A percentile compares a stretch with the other conserved stretches of the same genome.
Evolutionary conservation across 108 stramenopile genomes (phyloP).

Genomic region (Aurantiochytrium sp.): DNA sequence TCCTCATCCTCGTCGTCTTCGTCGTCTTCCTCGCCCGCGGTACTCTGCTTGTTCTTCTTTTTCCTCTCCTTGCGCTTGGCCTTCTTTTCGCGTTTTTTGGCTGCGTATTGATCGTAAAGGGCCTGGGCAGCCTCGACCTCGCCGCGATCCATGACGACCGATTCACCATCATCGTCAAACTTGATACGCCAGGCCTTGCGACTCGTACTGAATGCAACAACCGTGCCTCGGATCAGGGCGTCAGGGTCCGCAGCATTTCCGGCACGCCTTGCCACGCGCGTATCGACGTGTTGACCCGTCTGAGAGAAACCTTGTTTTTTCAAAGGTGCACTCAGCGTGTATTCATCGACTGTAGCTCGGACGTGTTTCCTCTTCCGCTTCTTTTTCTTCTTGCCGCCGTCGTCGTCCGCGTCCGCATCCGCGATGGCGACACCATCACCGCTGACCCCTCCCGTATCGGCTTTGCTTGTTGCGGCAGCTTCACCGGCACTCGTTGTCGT

Average conservation of each 20-base stretch:
- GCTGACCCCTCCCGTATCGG: no score
- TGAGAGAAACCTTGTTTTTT: not conserved
- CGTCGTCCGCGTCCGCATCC: not conserved
- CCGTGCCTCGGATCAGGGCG: not conserved
- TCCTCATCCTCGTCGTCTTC: not conserved
- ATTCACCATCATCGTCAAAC: constrained; percentile 4
- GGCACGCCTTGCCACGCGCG: not conserved
- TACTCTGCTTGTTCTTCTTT: not conserved
- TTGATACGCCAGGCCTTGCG: not conserved
- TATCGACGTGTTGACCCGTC: not conserved
- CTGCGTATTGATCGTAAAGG: not conserved
- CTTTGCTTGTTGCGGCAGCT: no score
- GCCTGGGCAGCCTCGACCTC: not conserved
- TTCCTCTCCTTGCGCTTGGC: not conserved
- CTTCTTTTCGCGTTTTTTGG: not conserved
- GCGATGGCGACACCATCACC: not conserved
- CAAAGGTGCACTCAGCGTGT: not conserved
- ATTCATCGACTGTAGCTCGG: not conserved
- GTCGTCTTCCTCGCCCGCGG: constrained; percentile 12
- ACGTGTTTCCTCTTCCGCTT: not conserved
- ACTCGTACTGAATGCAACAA: not conserved
- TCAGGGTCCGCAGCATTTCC: not conserved
- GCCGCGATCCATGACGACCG: not conserved
- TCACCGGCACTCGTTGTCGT: no score
- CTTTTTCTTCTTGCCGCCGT: not conserved